Base-by-base conservation (phyloP, 768 basidiomycete genomes). In the Brasilioporus rufonigricans region DNA sequence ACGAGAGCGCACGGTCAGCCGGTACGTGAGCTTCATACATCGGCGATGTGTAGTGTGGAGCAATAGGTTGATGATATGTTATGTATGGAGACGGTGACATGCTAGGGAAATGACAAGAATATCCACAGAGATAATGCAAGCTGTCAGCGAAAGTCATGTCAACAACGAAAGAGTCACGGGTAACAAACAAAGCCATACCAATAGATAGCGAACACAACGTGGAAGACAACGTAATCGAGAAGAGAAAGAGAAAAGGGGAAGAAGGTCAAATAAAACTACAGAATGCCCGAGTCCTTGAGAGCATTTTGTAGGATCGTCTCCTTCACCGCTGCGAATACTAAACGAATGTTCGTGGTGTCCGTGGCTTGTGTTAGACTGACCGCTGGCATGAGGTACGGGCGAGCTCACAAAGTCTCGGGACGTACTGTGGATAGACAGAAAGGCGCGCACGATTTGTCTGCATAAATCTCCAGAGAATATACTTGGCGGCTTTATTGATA, bases 261-360 rank as follows among this genome's bases (percentile, higher is more conserved):
- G 47, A 32, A 49, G 19, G 33, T 11, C 39, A 46, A 44, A 14
- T 8, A 35, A 43, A 7, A 36, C 62, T 73, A 85, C 66, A 94
- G 81, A 63, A 93, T 92, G 53, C 91, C 91, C 0, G 86, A 88
- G 63, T 93, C 91, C 66, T 88, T 84, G 7, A 93, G 74, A 3
- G 91, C 91, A 66, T 93, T 93, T 72, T 91, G 89, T 51, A 94
- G 68, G 51, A 95, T 93, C n/a, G 93, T 94, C 73, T 95, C 93
- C 73, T 93, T 93, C 44, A 93, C 90, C 0, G 90, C 90, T 0
- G 89, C 89, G 57, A 94, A 93, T 18, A 93, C 89, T 1, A 93
- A 74, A 48, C 80, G 73, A 50, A 93, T 87, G 66, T 93, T 93
- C 4, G 82, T 83, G 24, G 91, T 93, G 69, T 94, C 92, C 27